Percentiles rank a stretch among this genome's conserved stretches.
phyloP scores from a whole-genome alignment of 2,329 filamentous ascomycete species.

The Trichophyton schoenleinii region DNA sequence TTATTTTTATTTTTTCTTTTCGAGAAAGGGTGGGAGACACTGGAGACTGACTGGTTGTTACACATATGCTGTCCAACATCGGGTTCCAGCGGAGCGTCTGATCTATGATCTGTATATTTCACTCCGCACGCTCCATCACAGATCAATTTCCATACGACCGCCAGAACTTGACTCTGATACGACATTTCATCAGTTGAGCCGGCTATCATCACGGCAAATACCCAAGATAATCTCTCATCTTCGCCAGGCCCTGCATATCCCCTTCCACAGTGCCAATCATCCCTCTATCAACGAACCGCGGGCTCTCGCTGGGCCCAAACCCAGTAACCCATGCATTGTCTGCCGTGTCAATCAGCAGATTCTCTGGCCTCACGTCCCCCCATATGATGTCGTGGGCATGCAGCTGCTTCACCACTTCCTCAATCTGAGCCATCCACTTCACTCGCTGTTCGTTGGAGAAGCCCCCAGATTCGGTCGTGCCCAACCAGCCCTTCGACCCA shows the following conservation, averaged over 20 bases:
- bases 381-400: constrained; percentile 15
- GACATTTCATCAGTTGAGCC: background rate
- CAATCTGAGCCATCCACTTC: background rate
- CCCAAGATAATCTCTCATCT: background rate
- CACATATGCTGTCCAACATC: background rate
- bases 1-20: background rate
- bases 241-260: too few relatives aligned
- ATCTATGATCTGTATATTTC: background rate
- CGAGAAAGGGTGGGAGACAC: background rate
- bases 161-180: background rate
- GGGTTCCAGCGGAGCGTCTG: background rate
- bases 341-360: constrained; percentile 18
- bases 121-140: background rate
- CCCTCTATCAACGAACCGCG: background rate
- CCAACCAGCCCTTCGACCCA: background rate
- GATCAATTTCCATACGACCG: background rate
- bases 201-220: background rate
- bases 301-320: constrained; percentile 10
- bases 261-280: background rate
- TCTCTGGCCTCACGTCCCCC: constrained; percentile 20
- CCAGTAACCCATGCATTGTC: constrained; percentile 16
- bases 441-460: background rate
- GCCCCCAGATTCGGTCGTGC: background rate
- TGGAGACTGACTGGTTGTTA: background rate
- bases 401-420: background rate